These are phyloP conservation scores for Solanum pimpinellifolium DNA, from an alignment of 257 asterid genomes.

Conservation along the genomic window DNA sequence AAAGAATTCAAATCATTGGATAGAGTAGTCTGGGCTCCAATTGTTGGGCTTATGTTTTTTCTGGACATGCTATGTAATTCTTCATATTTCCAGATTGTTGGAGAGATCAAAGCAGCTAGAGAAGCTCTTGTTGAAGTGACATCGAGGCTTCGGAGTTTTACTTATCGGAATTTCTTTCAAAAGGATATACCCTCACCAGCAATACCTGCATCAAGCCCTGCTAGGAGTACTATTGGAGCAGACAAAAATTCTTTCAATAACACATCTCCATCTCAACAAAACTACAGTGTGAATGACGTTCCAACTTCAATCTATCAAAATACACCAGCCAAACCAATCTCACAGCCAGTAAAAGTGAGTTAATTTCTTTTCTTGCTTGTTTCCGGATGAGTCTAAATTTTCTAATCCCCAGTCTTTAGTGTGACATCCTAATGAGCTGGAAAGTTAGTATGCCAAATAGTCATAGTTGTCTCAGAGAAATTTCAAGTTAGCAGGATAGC, in stretches of 20 bases:
- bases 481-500: background rate
- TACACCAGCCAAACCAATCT: background rate
- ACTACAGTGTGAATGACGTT: conserved; percentile 5
- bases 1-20: background rate
- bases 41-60: background rate
- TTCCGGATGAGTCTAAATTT: background rate
- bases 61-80: background rate
- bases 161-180: conserved; percentile 15
- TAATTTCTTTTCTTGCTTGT: background rate
- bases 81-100: conserved; percentile 49
- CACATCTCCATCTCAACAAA: conserved; percentile 11
- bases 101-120: conserved; percentile 34
- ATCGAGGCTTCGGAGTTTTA: conserved; percentile 17
- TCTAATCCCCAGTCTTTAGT: background rate
- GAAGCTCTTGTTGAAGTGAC: conserved; percentile 39
- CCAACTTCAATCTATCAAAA: conserved; percentile 7
- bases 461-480: background rate
- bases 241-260: conserved; percentile 12
- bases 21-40: background rate
- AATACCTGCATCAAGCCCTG: conserved; percentile 12
- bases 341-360: conserved; percentile 15
- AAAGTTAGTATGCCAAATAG: background rate
- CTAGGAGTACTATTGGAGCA: conserved; percentile 1
- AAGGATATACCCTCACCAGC: conserved; percentile 8
- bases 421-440: background rate